These are phyloP conservation scores for Anisogramma anomala DNA, from an alignment of 2,329 filamentous ascomycete species.

Conservation along the genomic window DNA sequence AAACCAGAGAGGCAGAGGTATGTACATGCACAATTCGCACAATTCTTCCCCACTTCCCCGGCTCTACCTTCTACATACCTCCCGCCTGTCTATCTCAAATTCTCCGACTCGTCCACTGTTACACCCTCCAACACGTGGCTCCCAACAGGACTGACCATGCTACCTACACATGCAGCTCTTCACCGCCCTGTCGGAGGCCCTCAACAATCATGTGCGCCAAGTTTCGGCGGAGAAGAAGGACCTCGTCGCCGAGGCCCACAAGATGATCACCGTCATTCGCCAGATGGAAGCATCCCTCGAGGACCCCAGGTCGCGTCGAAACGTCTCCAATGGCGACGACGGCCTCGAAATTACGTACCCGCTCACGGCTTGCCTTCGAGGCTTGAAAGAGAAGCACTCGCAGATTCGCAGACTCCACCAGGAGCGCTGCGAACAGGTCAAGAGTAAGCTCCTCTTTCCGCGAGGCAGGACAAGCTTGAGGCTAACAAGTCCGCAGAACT, in stretches of 20 bases:
- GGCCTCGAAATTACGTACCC: slow-evolving; percentile 73
- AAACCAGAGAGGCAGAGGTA: slow-evolving; percentile 81
- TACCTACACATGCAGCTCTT: slow-evolving; percentile 54
- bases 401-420: slow-evolving; percentile 72
- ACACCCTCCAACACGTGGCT: slow-evolving; percentile 10
- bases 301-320: slow-evolving; percentile 54
- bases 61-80: too few relatives aligned
- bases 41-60: background rate
- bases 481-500: slow-evolving; percentile 51
- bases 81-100: slow-evolving; percentile 6
- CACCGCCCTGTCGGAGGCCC: slow-evolving; percentile 76
- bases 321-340: slow-evolving; percentile 44
- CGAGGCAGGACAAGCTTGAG: background rate
- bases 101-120: slow-evolving; percentile 3
- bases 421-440: slow-evolving; percentile 90
- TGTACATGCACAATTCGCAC: slow-evolving; percentile 18
- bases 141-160: slow-evolving; percentile 7
- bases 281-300: slow-evolving; percentile 91
- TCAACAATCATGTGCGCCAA: slow-evolving; percentile 77
- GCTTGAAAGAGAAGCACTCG: slow-evolving; percentile 74
- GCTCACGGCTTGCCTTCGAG: slow-evolving; percentile 65
- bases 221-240: slow-evolving; percentile 83
- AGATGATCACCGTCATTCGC: slow-evolving; percentile 71
- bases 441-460: slow-evolving; percentile 48
- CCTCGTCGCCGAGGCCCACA: slow-evolving; percentile 79